Evolutionary conservation across 2,329 filamentous ascomycete genomes (phyloP), one percentile per base, ranked within the genome.

Genomic region (Capronia americana): DNA sequence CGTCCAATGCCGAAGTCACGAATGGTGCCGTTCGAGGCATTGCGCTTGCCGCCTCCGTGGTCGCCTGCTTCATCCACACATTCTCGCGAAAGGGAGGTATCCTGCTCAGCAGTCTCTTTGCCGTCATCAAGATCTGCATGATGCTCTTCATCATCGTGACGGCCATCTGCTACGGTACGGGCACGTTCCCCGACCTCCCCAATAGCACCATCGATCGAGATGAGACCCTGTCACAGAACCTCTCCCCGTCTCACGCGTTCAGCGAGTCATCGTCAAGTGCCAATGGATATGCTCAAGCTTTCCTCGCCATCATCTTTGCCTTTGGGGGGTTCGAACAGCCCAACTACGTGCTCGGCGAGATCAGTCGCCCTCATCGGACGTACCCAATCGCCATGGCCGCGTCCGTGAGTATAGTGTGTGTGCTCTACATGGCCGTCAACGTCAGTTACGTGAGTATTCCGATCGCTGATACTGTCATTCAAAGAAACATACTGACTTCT

Each of bases 41-140:
- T 46, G 84, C 85, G 0, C 76, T 86, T 28, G 78, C 74, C 4
- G 75, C 79, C 0, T 76, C 82, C 7, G 79, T 79, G 0, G 69
- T 80, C 11, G 79, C 81, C 2, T 83, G 83, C 63, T 75, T 84
- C 20, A 77, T 86, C 1, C 84, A 87, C 65, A 79, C 74, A 2
- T 72, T 76, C 30, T 85, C 82, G 51, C 76, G 85, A 28, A 76
- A 79, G 7, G 83, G 82, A 2, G 85, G 85, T 1, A 84, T 86
- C 51, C 72, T 77, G 24, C 70, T 86, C 26, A 85, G 84, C 72
- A 86, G 86, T 67, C 26, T 79, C n/a, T 75, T 86, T 34, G 84
- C 84, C 3, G 73, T 81, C 2, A 70, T 84, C 65, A 87, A 87
- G 69, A 73, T 85, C 2, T 70, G 76, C 54, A 79, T 85, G 1